Evolutionary conservation across 1,284 basidiomycete genomes (phyloP).

Genomic region (Ceratobasidium sp.): DNA sequence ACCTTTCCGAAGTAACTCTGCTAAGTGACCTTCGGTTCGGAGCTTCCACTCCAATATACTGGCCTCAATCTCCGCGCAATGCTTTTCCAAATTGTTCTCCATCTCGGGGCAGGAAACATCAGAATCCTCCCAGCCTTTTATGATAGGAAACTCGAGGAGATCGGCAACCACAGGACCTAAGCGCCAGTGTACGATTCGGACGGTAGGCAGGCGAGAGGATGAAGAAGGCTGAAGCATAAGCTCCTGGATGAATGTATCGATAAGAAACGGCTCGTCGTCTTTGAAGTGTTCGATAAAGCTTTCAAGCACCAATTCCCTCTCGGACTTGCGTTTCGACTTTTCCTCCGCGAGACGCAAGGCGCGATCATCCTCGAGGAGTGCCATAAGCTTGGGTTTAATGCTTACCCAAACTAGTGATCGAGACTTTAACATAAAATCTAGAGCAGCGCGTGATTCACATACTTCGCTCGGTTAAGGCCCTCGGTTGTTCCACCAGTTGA

Average conservation of each 20-base stretch:
- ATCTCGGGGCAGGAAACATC: too few relatives aligned
- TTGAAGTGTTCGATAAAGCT: too few relatives aligned
- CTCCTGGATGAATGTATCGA: too few relatives aligned
- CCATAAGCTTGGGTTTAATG: constrained; percentile 40
- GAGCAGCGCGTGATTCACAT: neutral
- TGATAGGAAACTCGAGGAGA: too few relatives aligned
- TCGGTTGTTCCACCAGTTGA: constrained; percentile 26
- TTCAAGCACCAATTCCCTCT: neutral
- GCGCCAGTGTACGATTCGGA: too few relatives aligned
- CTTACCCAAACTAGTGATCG: constrained; percentile 34
- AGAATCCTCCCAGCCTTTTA: too few relatives aligned
- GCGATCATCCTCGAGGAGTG: constrained; percentile 33
- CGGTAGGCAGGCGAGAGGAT: too few relatives aligned
- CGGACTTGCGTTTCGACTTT: neutral
- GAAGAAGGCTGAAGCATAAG: too few relatives aligned
- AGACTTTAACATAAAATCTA: neutral
- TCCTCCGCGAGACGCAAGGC: constrained; percentile 26
- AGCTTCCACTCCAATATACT: neutral
- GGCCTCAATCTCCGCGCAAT: neutral
- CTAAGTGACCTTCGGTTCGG: constrained; percentile 2
- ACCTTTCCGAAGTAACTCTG: neutral
- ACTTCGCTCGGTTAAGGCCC: constrained; percentile 43
- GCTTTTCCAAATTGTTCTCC: neutral
- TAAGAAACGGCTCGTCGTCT: too few relatives aligned
- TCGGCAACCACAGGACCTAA: too few relatives aligned